A percentile compares a stretch with the other conserved stretches of the same genome.
Conservation (phyloP, 2,329 filamentous ascomycete species). For the Pleurostoma richardsiae region DNA sequence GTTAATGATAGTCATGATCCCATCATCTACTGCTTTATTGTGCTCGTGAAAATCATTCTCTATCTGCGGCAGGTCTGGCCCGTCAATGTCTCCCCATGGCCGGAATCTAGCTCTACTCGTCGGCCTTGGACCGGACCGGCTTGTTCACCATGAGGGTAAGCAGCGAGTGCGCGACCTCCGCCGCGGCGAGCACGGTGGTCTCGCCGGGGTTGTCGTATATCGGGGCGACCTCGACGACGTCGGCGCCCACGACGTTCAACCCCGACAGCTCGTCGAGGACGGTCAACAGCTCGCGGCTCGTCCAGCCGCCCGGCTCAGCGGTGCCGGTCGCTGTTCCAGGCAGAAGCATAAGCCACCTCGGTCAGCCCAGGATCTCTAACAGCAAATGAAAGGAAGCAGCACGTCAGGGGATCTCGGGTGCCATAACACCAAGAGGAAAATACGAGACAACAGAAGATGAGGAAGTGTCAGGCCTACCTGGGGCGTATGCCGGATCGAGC, state of each 20-base stretch:
- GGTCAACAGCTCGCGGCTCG: conserved; percentile 68
- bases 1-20: no score
- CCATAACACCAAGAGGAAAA: no score
- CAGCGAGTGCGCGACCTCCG: conserved; percentile 10
- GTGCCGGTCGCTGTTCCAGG: conserved; percentile 59
- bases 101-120: not conserved
- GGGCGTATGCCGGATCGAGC: conserved; percentile 63
- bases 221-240: conserved; percentile 76
- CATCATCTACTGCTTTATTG: no score
- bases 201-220: conserved; percentile 71
- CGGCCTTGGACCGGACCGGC: conserved; percentile 9
- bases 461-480: conserved; percentile 33
- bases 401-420: not conserved
- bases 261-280: conserved; percentile 67
- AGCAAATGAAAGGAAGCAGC: not conserved
- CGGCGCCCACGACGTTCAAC: conserved; percentile 70
- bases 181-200: conserved; percentile 42
- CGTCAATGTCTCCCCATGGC: no score
- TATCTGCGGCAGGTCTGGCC: no score
- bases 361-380: not conserved
- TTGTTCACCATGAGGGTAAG: conserved; percentile 12
- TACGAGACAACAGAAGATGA: not conserved
- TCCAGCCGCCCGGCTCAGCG: conserved; percentile 77
- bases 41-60: no score
- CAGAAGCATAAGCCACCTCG: not conserved